A percentile compares a stretch with the other conserved stretches of the same genome.
Evolutionary conservation across 2,329 filamentous ascomycete species (phyloP).

Genomic region (Trichocomaceae sp.): DNA sequence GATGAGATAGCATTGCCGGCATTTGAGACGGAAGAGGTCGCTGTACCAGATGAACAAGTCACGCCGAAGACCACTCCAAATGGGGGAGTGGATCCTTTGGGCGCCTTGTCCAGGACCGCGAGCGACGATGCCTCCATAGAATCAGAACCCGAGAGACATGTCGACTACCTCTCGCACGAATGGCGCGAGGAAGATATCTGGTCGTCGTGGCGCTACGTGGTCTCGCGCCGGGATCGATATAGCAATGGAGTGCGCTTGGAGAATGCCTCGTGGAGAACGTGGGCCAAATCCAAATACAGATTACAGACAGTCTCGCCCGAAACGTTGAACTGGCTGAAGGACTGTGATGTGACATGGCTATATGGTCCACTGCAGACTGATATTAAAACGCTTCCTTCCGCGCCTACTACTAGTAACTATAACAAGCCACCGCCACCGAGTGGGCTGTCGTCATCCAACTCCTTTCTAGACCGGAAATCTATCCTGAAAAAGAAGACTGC

Average conservation of each 20-base stretch:
- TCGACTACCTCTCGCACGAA: conserved; percentile 90
- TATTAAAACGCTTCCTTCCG: conserved; percentile 49
- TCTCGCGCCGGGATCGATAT: conserved; percentile 70
- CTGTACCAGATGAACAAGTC: not conserved
- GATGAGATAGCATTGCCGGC: conserved; percentile 39
- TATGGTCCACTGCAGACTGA: conserved; percentile 86
- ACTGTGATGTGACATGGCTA: conserved; percentile 94
- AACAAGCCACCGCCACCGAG: conserved; percentile 47
- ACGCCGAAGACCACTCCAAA: not conserved
- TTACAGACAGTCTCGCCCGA: conserved; percentile 85
- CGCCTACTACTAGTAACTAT: conserved; percentile 26
- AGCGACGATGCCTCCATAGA: conserved; percentile 69
- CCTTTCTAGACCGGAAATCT: conserved; percentile 71
- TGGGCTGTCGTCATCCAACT: conserved; percentile 55
- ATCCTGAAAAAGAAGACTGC: conserved; percentile 96
- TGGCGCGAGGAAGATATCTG: conserved; percentile 96
- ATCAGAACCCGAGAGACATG: conserved; percentile 71
- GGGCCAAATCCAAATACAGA: conserved; percentile 86
- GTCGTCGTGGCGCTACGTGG: conserved; percentile 93
- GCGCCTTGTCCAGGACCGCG: not conserved
- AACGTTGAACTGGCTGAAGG: conserved; percentile 93
- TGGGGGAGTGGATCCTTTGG: not conserved
- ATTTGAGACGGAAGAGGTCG: conserved; percentile 35
- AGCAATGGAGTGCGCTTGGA: conserved; percentile 76
- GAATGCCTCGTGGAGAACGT: conserved; percentile 95